phyloP scores from a whole-genome alignment of 208 protist genomes.

The Hexamita inflata region DNA sequence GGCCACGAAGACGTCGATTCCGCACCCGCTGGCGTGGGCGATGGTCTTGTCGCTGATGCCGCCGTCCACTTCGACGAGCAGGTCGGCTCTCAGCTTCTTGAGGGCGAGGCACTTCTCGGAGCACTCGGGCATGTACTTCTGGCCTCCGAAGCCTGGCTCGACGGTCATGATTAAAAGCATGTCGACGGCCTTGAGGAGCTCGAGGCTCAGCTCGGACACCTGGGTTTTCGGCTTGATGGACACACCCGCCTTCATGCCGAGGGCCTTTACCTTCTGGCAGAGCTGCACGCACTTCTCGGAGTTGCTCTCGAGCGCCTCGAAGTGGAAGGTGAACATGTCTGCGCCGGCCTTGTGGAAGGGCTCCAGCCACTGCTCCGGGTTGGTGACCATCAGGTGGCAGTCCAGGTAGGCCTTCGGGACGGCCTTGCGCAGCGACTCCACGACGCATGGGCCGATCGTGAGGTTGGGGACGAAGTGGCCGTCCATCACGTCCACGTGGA shows the following conservation, averaged over 20 bases:
- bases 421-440: constrained; percentile 36
- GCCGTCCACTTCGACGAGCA: constrained; percentile 95
- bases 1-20: constrained; percentile 94
- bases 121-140: constrained; percentile 85
- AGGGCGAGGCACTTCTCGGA: constrained; percentile 79
- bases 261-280: constrained; percentile 50
- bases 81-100: constrained; percentile 55
- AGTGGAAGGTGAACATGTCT: constrained; percentile 73
- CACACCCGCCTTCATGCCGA: constrained; percentile 70
- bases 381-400: constrained; percentile 53
- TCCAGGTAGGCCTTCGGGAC: constrained; percentile 43
- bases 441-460: constrained; percentile 49
- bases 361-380: constrained; percentile 56
- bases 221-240: constrained; percentile 67
- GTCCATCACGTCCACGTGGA: constrained; percentile 54
- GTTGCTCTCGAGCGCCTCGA: constrained; percentile 57
- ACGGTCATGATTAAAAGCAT: constrained; percentile 77
- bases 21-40: constrained; percentile 65
- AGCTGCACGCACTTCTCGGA: constrained; percentile 49
- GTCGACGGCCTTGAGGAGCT: constrained; percentile 58
- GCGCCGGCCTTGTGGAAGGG: constrained; percentile 66
- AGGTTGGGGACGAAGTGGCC: constrained; percentile 57
- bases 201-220: constrained; percentile 42
- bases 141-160: constrained; percentile 95
- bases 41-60: constrained; percentile 78